phyloP scores from a whole-genome alignment of 345 rosid species.

The Geranium brycei region DNA sequence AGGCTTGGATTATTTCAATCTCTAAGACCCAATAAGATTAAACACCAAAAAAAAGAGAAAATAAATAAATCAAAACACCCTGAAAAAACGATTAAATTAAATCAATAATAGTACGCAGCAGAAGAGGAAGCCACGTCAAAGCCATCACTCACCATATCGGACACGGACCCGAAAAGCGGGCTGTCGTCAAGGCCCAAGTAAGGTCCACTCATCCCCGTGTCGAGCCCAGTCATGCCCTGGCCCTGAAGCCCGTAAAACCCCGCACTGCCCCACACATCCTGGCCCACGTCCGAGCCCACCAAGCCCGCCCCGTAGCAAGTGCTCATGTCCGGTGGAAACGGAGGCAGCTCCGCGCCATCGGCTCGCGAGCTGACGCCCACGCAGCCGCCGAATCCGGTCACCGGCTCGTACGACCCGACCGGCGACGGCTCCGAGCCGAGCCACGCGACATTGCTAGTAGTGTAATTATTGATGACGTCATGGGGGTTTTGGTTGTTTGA shows the following conservation, averaged over 20 bases:
- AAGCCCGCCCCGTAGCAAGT: slow-evolving; percentile 28
- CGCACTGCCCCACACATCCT: slow-evolving; percentile 25
- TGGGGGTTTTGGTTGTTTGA: slow-evolving; percentile 2
- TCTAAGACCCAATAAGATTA: too few relatives aligned
- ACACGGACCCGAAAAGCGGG: slow-evolving; percentile 19
- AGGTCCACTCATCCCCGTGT: slow-evolving; percentile 7
- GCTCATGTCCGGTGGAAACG: slow-evolving; percentile 66
- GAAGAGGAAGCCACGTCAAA: slow-evolving; percentile 32
- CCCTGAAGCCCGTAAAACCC: slow-evolving; percentile 20
- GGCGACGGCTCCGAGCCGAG: slow-evolving; percentile 7
- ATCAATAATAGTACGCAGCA: background rate
- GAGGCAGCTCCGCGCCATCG: slow-evolving; percentile 57
- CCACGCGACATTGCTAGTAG: slow-evolving; percentile 16
- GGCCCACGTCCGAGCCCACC: slow-evolving; percentile 13
- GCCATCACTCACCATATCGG: slow-evolving; percentile 25
- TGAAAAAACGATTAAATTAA: background rate
- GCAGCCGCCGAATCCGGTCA: slow-evolving; percentile 13
- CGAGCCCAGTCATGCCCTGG: slow-evolving; percentile 10
- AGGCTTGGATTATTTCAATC: too few relatives aligned
- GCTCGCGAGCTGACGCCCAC: slow-evolving; percentile 18
- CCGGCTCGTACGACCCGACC: slow-evolving; percentile 21
- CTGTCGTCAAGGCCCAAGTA: slow-evolving; percentile 16
- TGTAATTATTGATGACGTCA: too few relatives aligned
- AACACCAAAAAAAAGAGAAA: background rate
- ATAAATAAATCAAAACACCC: too few relatives aligned